These are phyloP conservation scores for Daldinia loculata DNA, from an alignment of 495 filamentous ascomycete genomes.

Conservation along the genomic window DNA sequence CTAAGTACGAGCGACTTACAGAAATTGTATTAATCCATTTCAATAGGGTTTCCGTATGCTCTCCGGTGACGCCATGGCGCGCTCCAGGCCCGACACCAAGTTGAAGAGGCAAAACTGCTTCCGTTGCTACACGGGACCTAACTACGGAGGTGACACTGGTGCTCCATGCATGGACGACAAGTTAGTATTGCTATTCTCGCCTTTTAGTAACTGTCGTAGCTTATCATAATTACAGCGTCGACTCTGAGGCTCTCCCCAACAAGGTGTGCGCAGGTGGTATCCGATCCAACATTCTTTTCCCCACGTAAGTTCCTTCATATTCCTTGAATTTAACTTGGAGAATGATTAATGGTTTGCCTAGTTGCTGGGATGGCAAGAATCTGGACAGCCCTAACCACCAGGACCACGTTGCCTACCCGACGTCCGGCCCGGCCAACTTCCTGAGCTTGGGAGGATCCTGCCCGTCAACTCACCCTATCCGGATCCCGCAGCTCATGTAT, in stretches of 20 bases:
- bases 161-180: conserved; percentile 55
- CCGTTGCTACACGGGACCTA: conserved; percentile 60
- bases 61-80: conserved; percentile 56
- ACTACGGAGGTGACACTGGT: conserved; percentile 55
- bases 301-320: conserved; percentile 47
- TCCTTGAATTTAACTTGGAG: background rate
- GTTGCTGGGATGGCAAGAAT: conserved; percentile 65
- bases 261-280: conserved; percentile 58
- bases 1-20: background rate
- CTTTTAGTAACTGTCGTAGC: background rate
- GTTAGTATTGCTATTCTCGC: conserved; percentile 13
- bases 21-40: background rate
- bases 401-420: conserved; percentile 59
- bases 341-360: conserved; percentile 30
- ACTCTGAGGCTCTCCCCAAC: conserved; percentile 52
- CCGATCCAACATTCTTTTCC: conserved; percentile 62
- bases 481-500: conserved; percentile 61
- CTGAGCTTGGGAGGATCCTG: conserved; percentile 54
- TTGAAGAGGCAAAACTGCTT: conserved; percentile 58
- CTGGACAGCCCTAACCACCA: conserved; percentile 63
- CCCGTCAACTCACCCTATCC: conserved; percentile 58
- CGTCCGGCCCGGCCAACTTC: conserved; percentile 57
- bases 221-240: conserved; percentile 44
- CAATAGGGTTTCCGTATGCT: conserved; percentile 63
- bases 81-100: conserved; percentile 49